Conservation (phyloP, 331 rosid species). For the Quercus lobata region DNA sequence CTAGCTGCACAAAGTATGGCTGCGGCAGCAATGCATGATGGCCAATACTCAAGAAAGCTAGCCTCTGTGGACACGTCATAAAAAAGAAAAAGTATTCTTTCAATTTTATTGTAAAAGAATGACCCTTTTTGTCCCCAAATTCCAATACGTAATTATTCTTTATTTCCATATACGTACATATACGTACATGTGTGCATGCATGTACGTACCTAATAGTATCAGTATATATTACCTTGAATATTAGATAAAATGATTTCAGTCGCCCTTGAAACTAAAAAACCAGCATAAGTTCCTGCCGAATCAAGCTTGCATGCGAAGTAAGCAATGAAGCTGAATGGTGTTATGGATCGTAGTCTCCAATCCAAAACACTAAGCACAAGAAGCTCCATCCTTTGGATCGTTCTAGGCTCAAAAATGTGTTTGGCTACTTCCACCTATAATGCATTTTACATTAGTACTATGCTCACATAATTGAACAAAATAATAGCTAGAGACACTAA, state of each 20-base stretch:
- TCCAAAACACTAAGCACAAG: slow-evolving; percentile 79
- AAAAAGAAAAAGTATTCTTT: not conserved
- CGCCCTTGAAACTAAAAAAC: slow-evolving; percentile 76
- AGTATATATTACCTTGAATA: slow-evolving; percentile 55
- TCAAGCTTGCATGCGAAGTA: slow-evolving; percentile 93
- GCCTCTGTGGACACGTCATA: slow-evolving; percentile 49
- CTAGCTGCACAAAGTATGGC: slow-evolving; percentile 83
- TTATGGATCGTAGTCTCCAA: slow-evolving; percentile 94
- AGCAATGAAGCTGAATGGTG: slow-evolving; percentile 79
- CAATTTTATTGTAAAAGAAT: not conserved
- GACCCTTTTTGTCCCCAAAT: too few relatives aligned
- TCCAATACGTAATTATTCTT: too few relatives aligned
- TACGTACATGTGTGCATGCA: not conserved
- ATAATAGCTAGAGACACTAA: not conserved
- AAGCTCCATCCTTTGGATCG: slow-evolving; percentile 86
- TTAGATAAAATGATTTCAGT: slow-evolving; percentile 72
- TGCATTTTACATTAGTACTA: slow-evolving; percentile 3
- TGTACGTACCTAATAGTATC: not conserved
- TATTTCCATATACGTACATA: not conserved
- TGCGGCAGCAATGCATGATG: slow-evolving; percentile 96
- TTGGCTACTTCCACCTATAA: slow-evolving; percentile 77
- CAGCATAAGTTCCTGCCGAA: slow-evolving; percentile 50
- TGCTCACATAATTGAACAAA: not conserved
- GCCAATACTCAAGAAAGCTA: slow-evolving; percentile 82
- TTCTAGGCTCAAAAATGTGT: slow-evolving; percentile 80